phyloP scores from a whole-genome alignment of 2,329 filamentous ascomycete genomes.

The Phialophora verrucosa region DNA sequence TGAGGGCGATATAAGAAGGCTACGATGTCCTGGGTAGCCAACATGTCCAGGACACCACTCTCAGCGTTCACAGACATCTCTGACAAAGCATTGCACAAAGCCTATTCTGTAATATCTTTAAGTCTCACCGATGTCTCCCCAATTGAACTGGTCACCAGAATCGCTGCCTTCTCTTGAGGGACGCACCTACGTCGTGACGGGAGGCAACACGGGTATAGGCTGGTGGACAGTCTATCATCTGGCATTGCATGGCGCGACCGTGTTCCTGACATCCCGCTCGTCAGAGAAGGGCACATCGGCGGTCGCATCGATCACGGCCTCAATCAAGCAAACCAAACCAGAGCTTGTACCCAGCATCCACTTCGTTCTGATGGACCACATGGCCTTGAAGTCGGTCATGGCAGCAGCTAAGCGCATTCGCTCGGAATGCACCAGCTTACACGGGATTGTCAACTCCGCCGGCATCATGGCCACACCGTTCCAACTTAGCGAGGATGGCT shows the following conservation, averaged over 20 bases:
- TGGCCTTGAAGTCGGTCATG: slow-evolving; percentile 38
- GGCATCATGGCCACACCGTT: slow-evolving; percentile 48
- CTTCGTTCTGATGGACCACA: slow-evolving; percentile 26
- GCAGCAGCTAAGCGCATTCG: slow-evolving; percentile 45
- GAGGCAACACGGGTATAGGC: slow-evolving; percentile 58
- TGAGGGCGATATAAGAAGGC: slow-evolving; percentile 3
- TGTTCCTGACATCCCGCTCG: slow-evolving; percentile 48
- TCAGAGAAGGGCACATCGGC: slow-evolving; percentile 44
- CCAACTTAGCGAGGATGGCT: slow-evolving; percentile 41
- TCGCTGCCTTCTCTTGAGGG: slow-evolving; percentile 52
- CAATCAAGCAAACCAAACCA: slow-evolving; percentile 42
- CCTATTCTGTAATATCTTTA: slow-evolving; percentile 21
- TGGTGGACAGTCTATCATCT: slow-evolving; percentile 50
- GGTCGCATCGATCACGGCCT: slow-evolving; percentile 45
- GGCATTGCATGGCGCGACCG: slow-evolving; percentile 50
- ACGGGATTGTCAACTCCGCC: slow-evolving; percentile 54
- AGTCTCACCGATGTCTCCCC: slow-evolving; percentile 28
- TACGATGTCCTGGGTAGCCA: not conserved
- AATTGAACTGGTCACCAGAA: slow-evolving; percentile 45
- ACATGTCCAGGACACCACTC: not conserved
- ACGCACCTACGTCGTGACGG: slow-evolving; percentile 56
- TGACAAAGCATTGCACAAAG: not conserved
- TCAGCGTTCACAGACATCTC: not conserved
- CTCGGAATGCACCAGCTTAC: slow-evolving; percentile 43
- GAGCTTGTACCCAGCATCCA: slow-evolving; percentile 30